These are phyloP conservation scores for Fusarium illudens DNA, from an alignment of 2,329 filamentous ascomycete genomes.

Conservation along the genomic window DNA sequence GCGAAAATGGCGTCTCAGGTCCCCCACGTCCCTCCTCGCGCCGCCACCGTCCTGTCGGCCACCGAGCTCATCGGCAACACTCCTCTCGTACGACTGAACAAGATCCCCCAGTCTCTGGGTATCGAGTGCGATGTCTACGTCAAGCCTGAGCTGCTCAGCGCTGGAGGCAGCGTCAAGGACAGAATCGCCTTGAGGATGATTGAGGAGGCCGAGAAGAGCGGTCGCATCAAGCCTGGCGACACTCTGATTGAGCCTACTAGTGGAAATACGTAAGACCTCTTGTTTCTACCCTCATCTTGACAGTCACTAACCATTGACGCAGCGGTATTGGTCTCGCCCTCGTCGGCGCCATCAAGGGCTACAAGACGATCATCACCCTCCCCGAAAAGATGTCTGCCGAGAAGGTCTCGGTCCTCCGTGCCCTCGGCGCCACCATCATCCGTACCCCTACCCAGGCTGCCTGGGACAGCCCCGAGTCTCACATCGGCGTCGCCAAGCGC, in stretches of 20 bases:
- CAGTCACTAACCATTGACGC: background rate
- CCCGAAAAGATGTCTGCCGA: slow-evolving; percentile 99
- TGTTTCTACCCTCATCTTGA: background rate
- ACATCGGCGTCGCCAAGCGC: slow-evolving; percentile 79
- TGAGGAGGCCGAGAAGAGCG: slow-evolving; percentile 89
- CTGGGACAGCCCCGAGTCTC: slow-evolving; percentile 90
- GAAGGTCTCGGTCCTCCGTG: slow-evolving; percentile 92
- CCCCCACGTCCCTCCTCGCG: slow-evolving; percentile 45
- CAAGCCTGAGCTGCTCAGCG: slow-evolving; percentile 92
- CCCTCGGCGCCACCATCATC: slow-evolving; percentile 94
- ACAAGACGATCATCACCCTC: slow-evolving; percentile 96
- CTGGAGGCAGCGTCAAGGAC: slow-evolving; percentile 91
- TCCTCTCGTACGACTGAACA: slow-evolving; percentile 89
- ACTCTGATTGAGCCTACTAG: slow-evolving; percentile 97
- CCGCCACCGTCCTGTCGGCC: slow-evolving; percentile 62
- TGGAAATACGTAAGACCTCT: slow-evolving; percentile 75
- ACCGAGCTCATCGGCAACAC: slow-evolving; percentile 92
- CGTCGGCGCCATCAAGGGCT: slow-evolving; percentile 92
- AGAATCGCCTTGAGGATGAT: slow-evolving; percentile 96
- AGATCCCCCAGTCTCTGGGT: slow-evolving; percentile 88
- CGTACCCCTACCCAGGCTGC: slow-evolving; percentile 94
- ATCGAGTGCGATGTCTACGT: slow-evolving; percentile 88
- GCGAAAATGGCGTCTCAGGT: slow-evolving; percentile 40
- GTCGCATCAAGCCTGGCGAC: slow-evolving; percentile 96
- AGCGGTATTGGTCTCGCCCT: slow-evolving; percentile 89